Base-by-base conservation (phyloP, 1,139 yeast species). In the Spencermartinsiella ligniputridi region DNA sequence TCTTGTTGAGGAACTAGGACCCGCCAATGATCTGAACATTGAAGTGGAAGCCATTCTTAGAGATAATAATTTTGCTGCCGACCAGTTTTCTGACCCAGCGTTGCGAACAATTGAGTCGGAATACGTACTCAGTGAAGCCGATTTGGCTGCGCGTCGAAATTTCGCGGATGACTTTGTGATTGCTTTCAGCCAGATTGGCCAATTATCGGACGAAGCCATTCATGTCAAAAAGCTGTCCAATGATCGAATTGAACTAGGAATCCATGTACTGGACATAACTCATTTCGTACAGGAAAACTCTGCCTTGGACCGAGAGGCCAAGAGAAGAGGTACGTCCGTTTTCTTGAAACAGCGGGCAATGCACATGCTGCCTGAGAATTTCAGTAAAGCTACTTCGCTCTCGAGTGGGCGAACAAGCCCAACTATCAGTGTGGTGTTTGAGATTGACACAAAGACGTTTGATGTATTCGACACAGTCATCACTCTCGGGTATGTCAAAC, bases 31-130 rank as follows among this genome's bases (percentile, higher is more conserved):
- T 52, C 76, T 82, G 3, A 71, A 75, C 27, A 86, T 92, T 41
- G 97, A 89, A 63, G 79, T 89, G 53, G 95, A 85, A 63, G 88
- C 97, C 0, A 83, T 92, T 46, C 73, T 92, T 54, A 80, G 97
- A 60, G 97, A 92, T 63, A 90, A 88, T 67, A 92, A 90, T 68
- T 92, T 92, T 60, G 72, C 85, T 51, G 84, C 94, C 54, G 95
- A 89, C 60, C 94, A 85, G 60, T 90, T 89, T 62, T 76, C 68
- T 19, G 69, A 66, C 11, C 60, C 68, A 4, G 79, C 76, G 3
- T 57, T 74, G 24, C 75, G 75, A 5, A 56, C 60, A 19, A 57
- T 61, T 16, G 52, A 65, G 2, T 41, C 43, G 3, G 47, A 52
- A 5, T 55, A 53, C 3, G 61, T 58, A 13, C 43, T 62, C 25